Conservation (phyloP, 2,329 filamentous ascomycete genomes). For the Fusarium coffeatum region DNA sequence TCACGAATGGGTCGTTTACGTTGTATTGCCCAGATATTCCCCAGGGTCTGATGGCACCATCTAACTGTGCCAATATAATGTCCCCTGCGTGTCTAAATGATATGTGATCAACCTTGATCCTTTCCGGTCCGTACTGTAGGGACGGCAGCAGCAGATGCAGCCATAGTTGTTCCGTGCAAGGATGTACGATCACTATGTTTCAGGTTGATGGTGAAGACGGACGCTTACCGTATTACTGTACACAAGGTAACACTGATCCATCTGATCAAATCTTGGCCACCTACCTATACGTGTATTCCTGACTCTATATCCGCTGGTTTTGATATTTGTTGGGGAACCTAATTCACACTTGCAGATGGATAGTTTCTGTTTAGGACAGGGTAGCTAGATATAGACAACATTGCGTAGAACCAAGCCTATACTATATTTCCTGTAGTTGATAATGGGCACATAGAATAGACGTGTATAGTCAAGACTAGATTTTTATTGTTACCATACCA, state of each 20-base stretch:
- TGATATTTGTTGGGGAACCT: background rate
- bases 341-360: background rate
- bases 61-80: background rate
- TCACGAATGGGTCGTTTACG: slow-evolving; percentile 2
- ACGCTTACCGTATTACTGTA: slow-evolving; percentile 7
- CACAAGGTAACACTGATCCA: background rate
- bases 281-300: background rate
- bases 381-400: background rate
- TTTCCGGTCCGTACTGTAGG: slow-evolving; percentile 7
- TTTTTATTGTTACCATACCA: background rate
- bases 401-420: background rate
- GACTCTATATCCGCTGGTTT: background rate
- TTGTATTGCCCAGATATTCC: slow-evolving; percentile 28
- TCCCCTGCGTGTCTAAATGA: slow-evolving; percentile 7
- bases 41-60: slow-evolving; percentile 19
- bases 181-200: slow-evolving; percentile 32
- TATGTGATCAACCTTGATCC: slow-evolving; percentile 5
- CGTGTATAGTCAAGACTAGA: background rate
- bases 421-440: background rate
- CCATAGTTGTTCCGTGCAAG: slow-evolving; percentile 26
- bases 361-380: background rate
- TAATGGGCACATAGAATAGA: background rate
- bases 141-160: slow-evolving; percentile 7
- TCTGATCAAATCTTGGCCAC: slow-evolving; percentile 6
- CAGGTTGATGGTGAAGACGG: slow-evolving; percentile 40